Evolutionary conservation across 2,329 filamentous ascomycete genomes (phyloP), one percentile per base, ranked within the genome.

Genomic region (Colletotrichum sp.): DNA sequence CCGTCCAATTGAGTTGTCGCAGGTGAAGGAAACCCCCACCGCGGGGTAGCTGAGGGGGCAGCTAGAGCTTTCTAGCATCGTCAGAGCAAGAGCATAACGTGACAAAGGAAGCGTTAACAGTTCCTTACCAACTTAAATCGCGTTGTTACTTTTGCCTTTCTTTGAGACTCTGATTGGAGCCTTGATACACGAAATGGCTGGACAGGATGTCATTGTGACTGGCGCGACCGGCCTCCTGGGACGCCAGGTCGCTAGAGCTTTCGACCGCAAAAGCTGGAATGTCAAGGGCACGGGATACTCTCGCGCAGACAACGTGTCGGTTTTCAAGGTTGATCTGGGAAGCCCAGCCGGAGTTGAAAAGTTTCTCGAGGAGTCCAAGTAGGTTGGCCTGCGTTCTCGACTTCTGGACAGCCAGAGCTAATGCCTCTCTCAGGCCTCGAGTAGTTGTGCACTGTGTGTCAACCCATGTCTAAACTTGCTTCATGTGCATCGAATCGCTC

Each of bases 211-310:
- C 12, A 88, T 98, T 30, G 87, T 98, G 71, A 98, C 96, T 8
- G 96, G 96, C 73, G 95, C 95, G 48, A 96, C 94, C 25, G 96
- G 96, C 71, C 89, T 98, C 13, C 90, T 98, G 3, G 96, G 96
- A 65, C 91, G 95, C 59, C 92, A 97, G 83, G 94, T 98, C 13
- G 88, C 93, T 71, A 91, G 90, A 77, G 91, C 91, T 15, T 98
- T 98, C 83, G 87, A 92, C 70, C 85, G 89, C 72, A 89, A 88
- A 34, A 88, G 90, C 48, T 98, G 95, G 91, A 86, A 87, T n/a
- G 91, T 92, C 73, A 92, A 93, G 78, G 94, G 94, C 64, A 94
- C 93, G 5, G 95, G 94, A 19, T 91, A 94, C 82, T 94, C 92
- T 13, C 91, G 96, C 70, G 94, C 95, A 30, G 91, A 93, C 78